phyloP scores from a whole-genome alignment of 345 rosid genomes.

The Hibiscus trionum region DNA sequence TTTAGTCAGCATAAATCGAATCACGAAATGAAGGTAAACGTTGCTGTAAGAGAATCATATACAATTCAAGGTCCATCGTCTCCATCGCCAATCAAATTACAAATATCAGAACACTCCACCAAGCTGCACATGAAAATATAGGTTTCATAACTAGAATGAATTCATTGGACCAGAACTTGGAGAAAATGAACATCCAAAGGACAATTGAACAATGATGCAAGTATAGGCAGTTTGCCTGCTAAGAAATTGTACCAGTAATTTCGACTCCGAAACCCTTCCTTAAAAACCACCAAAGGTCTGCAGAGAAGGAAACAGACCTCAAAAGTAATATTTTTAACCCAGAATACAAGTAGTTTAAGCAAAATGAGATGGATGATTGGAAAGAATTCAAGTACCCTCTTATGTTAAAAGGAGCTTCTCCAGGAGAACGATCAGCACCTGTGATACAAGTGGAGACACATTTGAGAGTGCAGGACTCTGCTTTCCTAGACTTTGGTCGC shows the following conservation, averaged over 20 bases:
- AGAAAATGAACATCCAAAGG: background rate
- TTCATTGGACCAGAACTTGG: background rate
- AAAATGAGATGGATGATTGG: background rate
- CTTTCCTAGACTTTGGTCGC: constrained; percentile 71
- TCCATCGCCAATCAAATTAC: constrained; percentile 75
- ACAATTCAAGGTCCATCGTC: constrained; percentile 57
- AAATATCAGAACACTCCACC: constrained; percentile 89
- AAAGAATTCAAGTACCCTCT: constrained; percentile 35
- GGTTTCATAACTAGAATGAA: background rate
- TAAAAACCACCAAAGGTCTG: constrained; percentile 81
- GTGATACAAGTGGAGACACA: constrained; percentile 77
- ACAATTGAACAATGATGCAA: background rate
- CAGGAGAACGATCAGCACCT: constrained; percentile 74
- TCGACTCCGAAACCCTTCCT: constrained; percentile 87
- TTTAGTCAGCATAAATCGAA: background rate
- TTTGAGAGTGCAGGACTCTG: constrained; percentile 76
- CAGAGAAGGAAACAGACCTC: background rate
- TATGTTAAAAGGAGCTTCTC: constrained; percentile 79
- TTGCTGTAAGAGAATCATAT: background rate
- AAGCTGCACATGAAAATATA: constrained; percentile 36
- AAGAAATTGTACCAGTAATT: constrained; percentile 49
- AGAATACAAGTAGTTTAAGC: background rate
- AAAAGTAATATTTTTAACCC: background rate
- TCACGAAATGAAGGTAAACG: background rate
- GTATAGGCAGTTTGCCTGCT: background rate